Evolutionary conservation across 495 filamentous ascomycete genomes (phyloP).

Genomic region (Wilcoxina mikolae): DNA sequence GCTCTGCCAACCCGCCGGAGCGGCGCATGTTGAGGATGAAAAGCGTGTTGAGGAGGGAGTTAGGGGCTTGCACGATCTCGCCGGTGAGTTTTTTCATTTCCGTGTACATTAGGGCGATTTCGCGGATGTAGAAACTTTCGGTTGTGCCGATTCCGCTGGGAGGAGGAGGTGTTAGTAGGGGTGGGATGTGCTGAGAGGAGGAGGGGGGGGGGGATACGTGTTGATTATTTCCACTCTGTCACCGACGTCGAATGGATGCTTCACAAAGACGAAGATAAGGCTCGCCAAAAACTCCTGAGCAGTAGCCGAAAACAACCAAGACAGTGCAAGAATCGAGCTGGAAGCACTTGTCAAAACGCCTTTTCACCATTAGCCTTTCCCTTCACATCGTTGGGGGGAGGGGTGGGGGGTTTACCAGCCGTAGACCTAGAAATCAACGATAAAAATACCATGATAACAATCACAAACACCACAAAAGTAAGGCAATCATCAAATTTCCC

Average conservation of each 20-base stretch:
- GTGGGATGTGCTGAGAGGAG: too few species aligned
- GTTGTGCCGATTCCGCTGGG: conserved; percentile 58
- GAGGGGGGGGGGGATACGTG: too few species aligned
- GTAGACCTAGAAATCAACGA: conserved; percentile 81
- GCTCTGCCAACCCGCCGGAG: conserved; percentile 71
- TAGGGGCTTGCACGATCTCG: conserved; percentile 88
- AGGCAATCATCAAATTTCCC: conserved; percentile 75
- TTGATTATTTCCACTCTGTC: conserved; percentile 89
- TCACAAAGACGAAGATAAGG: conserved; percentile 90
- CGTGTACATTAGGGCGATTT: conserved; percentile 86
- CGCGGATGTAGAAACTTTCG: conserved; percentile 92
- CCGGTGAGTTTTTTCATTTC: conserved; percentile 99
- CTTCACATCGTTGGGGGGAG: background rate
- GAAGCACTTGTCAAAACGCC: conserved; percentile 71
- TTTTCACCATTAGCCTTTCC: background rate
- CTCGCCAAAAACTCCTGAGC: conserved; percentile 89
- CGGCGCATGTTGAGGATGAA: conserved; percentile 92
- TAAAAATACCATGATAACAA: conserved; percentile 71
- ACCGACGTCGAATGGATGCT: conserved; percentile 94
- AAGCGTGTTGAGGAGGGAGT: conserved; percentile 71
- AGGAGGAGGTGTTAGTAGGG: too few species aligned
- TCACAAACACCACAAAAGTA: conserved; percentile 65
- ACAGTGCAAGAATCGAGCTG: conserved; percentile 70
- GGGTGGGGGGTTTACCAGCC: conserved; percentile 33
- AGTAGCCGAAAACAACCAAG: conserved; percentile 82